A percentile compares a stretch with the other conserved stretches of the same genome.
phyloP scores from a whole-genome alignment of 1,284 basidiomycete genomes.

The Neonothopanus nambi region DNA sequence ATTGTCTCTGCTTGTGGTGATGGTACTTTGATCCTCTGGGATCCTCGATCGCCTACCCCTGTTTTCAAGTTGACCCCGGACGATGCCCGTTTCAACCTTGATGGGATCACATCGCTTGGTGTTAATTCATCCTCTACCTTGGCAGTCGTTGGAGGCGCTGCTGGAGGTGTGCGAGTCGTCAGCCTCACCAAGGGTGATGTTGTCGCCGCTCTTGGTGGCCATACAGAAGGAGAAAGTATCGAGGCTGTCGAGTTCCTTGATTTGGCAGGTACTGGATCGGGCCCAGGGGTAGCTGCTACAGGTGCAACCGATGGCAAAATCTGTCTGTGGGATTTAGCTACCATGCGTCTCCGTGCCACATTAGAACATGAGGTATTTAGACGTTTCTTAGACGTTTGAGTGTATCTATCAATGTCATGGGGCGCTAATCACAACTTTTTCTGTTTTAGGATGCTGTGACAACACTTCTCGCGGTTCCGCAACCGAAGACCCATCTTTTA shows the following conservation, averaged over 20 bases:
- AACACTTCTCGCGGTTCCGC: conserved; percentile 71
- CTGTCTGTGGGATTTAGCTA: conserved; percentile 91
- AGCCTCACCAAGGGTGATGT: conserved; percentile 87
- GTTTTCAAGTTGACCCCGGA: conserved; percentile 77
- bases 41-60: conserved; percentile 79
- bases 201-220: conserved; percentile 79
- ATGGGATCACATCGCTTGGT: conserved; percentile 84
- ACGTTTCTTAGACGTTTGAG: conserved; percentile 7
- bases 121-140: conserved; percentile 85
- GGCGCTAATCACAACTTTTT: conserved; percentile 19
- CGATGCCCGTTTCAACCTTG: conserved; percentile 77
- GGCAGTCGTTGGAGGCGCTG: conserved; percentile 85
- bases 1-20: conserved; percentile 88
- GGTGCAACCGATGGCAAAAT: conserved; percentile 94
- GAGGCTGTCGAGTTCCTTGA: conserved; percentile 90
- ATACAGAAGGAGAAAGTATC: conserved; percentile 86
- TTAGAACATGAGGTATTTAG: conserved; percentile 74
- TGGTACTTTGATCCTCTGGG: conserved; percentile 89
- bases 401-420: conserved; percentile 14
- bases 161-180: conserved; percentile 83
- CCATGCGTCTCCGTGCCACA: conserved; percentile 79
- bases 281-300: conserved; percentile 76
- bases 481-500: conserved; percentile 73
- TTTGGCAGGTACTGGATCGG: conserved; percentile 57
- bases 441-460: conserved; percentile 81